These are phyloP conservation scores for Schizosaccharomyces versatilis DNA, from an alignment of 1,139 yeast genomes.

Conservation along the genomic window DNA sequence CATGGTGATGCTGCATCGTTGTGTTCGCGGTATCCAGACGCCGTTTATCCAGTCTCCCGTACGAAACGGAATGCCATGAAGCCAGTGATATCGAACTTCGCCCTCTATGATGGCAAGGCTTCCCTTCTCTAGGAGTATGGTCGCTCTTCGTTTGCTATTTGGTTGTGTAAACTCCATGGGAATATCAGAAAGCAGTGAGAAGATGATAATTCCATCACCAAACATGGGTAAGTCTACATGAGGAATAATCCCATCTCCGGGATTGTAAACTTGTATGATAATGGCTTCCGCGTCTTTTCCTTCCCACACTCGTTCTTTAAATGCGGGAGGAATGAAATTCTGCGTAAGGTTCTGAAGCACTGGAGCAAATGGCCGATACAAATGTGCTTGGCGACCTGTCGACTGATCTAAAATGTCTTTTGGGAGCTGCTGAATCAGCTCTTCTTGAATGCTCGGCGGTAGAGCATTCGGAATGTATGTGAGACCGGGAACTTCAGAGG, in stretches of 20 bases:
- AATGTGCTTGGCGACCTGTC: background rate
- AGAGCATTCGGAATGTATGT: background rate
- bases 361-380: background rate
- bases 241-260: background rate
- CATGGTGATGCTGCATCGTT: background rate
- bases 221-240: background rate
- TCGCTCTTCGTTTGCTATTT: background rate
- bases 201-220: background rate
- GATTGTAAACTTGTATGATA: background rate
- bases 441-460: background rate
- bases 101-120: background rate
- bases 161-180: background rate
- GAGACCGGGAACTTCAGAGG: background rate
- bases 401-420: background rate
- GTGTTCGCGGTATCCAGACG: background rate
- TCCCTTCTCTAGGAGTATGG: background rate
- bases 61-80: slow-evolving; percentile 1
- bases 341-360: background rate
- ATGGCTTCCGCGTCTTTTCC: background rate
- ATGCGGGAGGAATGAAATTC: background rate
- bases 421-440: background rate
- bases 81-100: background rate
- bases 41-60: background rate
- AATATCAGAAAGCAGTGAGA: background rate
- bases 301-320: background rate